Evolutionary conservation across 148 eudicot species (phyloP), one percentile per base, ranked within the genome.

Genomic region (Tetragonia tetragonoides): DNA sequence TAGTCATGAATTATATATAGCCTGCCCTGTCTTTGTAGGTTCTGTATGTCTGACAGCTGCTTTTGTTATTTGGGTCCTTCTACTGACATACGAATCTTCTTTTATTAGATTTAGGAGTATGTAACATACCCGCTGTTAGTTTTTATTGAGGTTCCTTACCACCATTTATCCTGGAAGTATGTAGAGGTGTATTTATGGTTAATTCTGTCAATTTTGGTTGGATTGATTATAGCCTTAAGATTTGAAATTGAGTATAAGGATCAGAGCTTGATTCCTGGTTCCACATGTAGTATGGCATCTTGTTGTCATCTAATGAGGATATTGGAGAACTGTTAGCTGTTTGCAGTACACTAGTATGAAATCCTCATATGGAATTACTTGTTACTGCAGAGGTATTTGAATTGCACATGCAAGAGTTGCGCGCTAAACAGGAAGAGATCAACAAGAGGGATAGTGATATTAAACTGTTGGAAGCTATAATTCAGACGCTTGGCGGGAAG

Each of bases 391-490:
- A 84, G 87, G 99, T 95, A 64, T 95, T 95, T 83, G 92, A 90
- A 78, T 82, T 95, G 77, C 99, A 95, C 84, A 84, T 89, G 94
- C 93, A 89, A 82, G 99, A 95, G 86, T 75, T 95, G 81, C 89
- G 93, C 9, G 84, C 90, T 51, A 95, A 95, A 83, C 97, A 95
- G 82, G 94, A 91, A 42, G 95, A 95, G 86, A 93, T 93, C 73
- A 77, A 68, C 68, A 93, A 90, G 86, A 90, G 97, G 62, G 99
- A 95, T 54, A 80, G 79, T 18, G 97, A 95, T 79, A 95, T 95
- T n/a, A 95, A 95, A 75, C 88, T 93, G 49, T 80, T 95, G 56
- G 97, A 93, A 87, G 93, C 99, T 81, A 90, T 95, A 71, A 91
- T 95, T 77, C 90, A 90, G 84, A 95, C 97, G 37, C 97, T 95